Evolutionary conservation across 306 rosid species (phyloP), one percentile per base, ranked within the genome.

Genomic region (Quillaja saponaria): DNA sequence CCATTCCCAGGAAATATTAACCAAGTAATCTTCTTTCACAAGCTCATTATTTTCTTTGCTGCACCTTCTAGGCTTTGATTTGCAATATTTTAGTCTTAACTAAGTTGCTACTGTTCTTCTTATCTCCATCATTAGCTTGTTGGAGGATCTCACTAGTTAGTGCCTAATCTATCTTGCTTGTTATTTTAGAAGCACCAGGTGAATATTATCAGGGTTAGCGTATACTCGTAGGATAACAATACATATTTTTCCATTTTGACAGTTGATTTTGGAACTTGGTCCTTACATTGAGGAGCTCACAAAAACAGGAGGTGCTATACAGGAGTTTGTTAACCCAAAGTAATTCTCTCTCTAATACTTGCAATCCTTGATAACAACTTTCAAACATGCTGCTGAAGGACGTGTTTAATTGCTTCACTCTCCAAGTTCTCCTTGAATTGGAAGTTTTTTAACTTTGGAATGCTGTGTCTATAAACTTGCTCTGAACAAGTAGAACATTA

Each of bases 251-350:
- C 55, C 63, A 41, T 28, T 25, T 60, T 48, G 62, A 78, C 94
- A 92, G 99, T 76, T 92, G 81, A 92, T 92, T 76, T 80, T 92
- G 71, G 96, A 89, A 76, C 90, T 92, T 72, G 91, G 88, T 67
- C 66, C 95, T 1, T 92, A 92, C 79, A 79, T 92, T 67, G 90
- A 86, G 20, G 96, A 92, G 77, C 96, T 92, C 86, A 63, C 84
- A 67, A 86, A 81, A 76, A 92, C 99, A 4, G 73, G 78, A 68
- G 96, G 99, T 59, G 81, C 90, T 59, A 88, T 92, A 62, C 68
- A 83, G 71, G 99, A 92, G 86, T 92, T 92, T 51, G 96, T 92
- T 34, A 92, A 92, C 69, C 99, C 99, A 74, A 92, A 92, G 99
- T 92, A 89, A 72, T 69, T 55, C 64, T 76, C 66, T 49, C 65